Evolutionary conservation across 768 basidiomycete species (phyloP).

Genomic region (Mycena polygramma): DNA sequence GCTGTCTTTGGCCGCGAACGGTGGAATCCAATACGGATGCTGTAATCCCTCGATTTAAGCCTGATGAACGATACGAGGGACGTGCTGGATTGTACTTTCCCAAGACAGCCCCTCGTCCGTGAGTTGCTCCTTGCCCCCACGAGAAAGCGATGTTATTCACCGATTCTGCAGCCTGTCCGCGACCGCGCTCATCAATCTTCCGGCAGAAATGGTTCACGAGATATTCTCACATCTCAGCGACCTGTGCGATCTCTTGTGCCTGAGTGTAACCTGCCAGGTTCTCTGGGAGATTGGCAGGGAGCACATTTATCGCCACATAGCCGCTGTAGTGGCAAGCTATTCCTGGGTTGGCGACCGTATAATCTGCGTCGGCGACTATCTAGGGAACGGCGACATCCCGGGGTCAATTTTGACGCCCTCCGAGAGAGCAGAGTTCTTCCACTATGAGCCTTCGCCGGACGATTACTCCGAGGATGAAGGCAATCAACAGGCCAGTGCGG

Average conservation of each 20-base stretch:
- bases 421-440: conserved; percentile 4
- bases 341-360: conserved; percentile 35
- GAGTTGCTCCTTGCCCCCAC: background rate
- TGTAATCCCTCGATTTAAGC: background rate
- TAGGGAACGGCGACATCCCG: conserved; percentile 20
- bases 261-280: conserved; percentile 12
- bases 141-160: background rate
- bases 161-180: background rate
- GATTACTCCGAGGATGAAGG: background rate
- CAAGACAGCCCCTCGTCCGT: background rate
- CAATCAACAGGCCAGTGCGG: no score
- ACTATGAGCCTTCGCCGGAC: no score
- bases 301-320: background rate
- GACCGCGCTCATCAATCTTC: background rate
- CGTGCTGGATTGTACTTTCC: background rate
- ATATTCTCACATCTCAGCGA: background rate
- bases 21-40: conserved; percentile 6
- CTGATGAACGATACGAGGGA: background rate
- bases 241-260: background rate
- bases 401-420: conserved; percentile 1
- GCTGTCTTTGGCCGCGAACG: background rate
- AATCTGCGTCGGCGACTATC: conserved; percentile 39
- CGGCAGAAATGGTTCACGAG: conserved; percentile 1
- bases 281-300: conserved; percentile 17
- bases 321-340: background rate